Evolutionary conservation across 768 basidiomycete species (phyloP).

Genomic region (Tylopilus sp.): DNA sequence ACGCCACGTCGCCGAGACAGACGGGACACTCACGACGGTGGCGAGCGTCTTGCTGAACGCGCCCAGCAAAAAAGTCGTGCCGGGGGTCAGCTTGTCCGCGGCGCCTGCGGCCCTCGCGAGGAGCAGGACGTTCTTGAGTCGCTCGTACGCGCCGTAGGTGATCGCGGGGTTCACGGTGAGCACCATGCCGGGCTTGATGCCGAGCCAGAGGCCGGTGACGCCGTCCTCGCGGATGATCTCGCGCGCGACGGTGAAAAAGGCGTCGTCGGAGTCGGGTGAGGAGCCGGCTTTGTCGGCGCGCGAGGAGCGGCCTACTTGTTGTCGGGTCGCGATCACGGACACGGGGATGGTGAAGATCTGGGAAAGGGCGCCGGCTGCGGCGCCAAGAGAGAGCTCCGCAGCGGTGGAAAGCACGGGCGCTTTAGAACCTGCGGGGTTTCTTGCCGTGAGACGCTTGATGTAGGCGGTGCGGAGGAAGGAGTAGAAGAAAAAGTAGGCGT

Average conservation of each 20-base stretch:
- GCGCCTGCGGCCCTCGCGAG: slow-evolving; percentile 46
- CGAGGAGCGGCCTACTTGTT: slow-evolving; percentile 71
- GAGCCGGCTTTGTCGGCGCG: neutral
- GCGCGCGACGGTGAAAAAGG: slow-evolving; percentile 73
- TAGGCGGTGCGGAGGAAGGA: slow-evolving; percentile 84
- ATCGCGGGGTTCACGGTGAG: slow-evolving; percentile 97
- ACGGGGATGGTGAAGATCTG: slow-evolving; percentile 99
- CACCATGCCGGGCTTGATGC: slow-evolving; percentile 89
- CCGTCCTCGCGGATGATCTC: slow-evolving; percentile 92
- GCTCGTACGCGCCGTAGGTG: slow-evolving; percentile 93
- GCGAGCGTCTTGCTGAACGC: slow-evolving; percentile 93
- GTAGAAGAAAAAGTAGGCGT: slow-evolving; percentile 99
- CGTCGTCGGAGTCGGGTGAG: slow-evolving; percentile 37
- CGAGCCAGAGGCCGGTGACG: slow-evolving; percentile 86
- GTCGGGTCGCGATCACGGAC: slow-evolving; percentile 94
- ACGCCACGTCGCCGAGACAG: neutral
- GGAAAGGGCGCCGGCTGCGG: slow-evolving; percentile 88
- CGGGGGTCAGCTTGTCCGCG: slow-evolving; percentile 66
- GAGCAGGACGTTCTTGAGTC: slow-evolving; percentile 74
- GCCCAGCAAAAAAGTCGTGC: slow-evolving; percentile 80
- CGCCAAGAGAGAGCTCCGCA: slow-evolving; percentile 84
- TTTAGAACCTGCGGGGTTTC: slow-evolving; percentile 58
- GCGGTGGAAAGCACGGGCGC: slow-evolving; percentile 64
- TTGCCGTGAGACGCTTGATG: slow-evolving; percentile 62
- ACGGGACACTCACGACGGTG: slow-evolving; percentile 64